Evolutionary conservation across 2,329 filamentous ascomycete species (phyloP), one percentile per base, ranked within the genome.

Genomic region (Exserohilum rostratum): DNA sequence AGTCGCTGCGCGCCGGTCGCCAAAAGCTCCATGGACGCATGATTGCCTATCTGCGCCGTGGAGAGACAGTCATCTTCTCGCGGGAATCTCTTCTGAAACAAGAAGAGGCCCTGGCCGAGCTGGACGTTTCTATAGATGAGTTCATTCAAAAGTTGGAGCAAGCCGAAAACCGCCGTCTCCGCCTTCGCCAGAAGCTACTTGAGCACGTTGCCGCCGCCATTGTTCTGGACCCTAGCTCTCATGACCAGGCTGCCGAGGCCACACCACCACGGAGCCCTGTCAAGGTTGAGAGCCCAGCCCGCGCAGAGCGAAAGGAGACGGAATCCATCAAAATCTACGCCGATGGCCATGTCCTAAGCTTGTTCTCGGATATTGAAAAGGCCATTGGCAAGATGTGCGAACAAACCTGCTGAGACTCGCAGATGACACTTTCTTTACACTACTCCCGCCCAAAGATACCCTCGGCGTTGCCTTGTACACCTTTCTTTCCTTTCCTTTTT

Each of bases 91-190:
- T 93, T 72, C 80, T 93, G 37, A 90, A 89, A 77, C 90, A 93
- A 70, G 90, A 93, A 72, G 90, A 93, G 74, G 88, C 89, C 1
- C 80, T 93, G 10, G 85, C 87, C 1, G 90, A 92, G 71, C 83
- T 93, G 6, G 90, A 93, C 68, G 78, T 82, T 13, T 90, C 87
- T 2, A 93, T 93, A 59, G 90, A 93, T 66, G 89, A 91, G 69
- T 93, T 90, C 87, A 86, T 90, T 44, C 81, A 78, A 64, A 93
- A 93, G 77, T 83, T 93, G n/a, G 90, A 93, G 68, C 84, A 88
- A 59, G 88, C 89, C 9, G 90, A 93, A 73, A 91, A 92, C 70
- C 82, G 90, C 67, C 86, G 90, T 35, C 87, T 86, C 13, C 83
- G 88, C 6, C 86, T 93, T 39, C 84, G 89, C 33, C 89, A 93